Base-by-base conservation (phyloP, 1,139 yeast species). In the Citeromyces hawaiiensis region DNA sequence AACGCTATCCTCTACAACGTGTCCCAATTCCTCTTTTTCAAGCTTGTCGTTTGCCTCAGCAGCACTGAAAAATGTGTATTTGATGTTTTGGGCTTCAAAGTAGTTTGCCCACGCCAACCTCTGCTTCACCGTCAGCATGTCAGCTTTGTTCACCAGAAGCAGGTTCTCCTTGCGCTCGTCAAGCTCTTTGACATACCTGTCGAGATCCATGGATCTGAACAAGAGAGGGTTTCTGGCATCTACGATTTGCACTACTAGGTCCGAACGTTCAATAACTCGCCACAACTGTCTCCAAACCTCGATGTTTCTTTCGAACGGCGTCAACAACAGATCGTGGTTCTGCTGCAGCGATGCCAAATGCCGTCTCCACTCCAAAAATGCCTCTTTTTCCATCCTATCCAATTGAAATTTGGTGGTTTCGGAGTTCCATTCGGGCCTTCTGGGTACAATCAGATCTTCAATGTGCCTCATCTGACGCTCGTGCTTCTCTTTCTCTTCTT, bases 261-360 rank as follows among this genome's bases (percentile, higher is more conserved):
- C 96, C 38, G 93, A 83, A 55, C 98, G 73, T 58, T 93, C 99
- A 14, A 88, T 86, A 39, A 93, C 99, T 62, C 99, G 72, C 99
- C 99, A 93, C 49, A 93, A 66, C 61, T 93, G 99, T 57, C 93
- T 78, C 99, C 99, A 93, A 44, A 93, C 97, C 65, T 91, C 96
- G 49, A 93, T 68, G 56, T 93, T 93, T 61, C 98, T 75, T 63
- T 93, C 99, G 56, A 91, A 93, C 2, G 99, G 99, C 0, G 99
- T 93, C 57, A 93, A 69, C 45, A 88, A 65, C 50, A 93, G 66
- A 56, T 91, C 96, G 47, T 73, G 75, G 45, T 69, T 71, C 55
- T 91, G 96, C 45, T 93, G 93, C 44, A 93, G 67, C 36, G 70
- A 61, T 0, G 98, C 98, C 45, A 93, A 68, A 37, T 78, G 77